These are phyloP conservation scores for Viola odorata DNA, from an alignment of 345 rosid species.

Conservation along the genomic window DNA sequence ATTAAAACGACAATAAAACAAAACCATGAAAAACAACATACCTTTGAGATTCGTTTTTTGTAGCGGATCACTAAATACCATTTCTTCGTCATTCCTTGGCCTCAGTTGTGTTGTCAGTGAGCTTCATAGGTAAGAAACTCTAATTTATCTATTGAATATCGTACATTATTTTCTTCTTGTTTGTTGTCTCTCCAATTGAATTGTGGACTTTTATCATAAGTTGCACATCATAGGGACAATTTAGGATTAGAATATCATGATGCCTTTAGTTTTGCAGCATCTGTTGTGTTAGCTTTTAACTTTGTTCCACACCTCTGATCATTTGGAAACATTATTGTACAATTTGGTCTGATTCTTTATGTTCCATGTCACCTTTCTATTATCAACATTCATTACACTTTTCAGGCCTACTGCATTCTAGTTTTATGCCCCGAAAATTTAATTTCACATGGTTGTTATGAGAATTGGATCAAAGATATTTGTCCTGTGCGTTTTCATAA, in stretches of 20 bases:
- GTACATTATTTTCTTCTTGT: neutral
- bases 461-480: neutral
- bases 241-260: neutral
- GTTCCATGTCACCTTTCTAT: neutral
- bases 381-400: neutral
- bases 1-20: too few relatives aligned
- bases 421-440: too few relatives aligned
- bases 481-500: neutral
- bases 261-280: neutral
- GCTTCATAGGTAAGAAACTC: slow-evolving; percentile 67
- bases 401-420: neutral
- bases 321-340: neutral
- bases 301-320: slow-evolving; percentile 1
- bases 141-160: neutral
- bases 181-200: neutral
- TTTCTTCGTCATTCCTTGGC: slow-evolving; percentile 78
- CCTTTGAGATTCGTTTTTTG: too few relatives aligned
- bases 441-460: too few relatives aligned
- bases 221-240: neutral
- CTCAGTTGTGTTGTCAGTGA: slow-evolving; percentile 66
- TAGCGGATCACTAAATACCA: slow-evolving; percentile 61
- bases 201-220: neutral
- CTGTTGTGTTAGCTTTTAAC: neutral
- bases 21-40: too few relatives aligned
- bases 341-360: neutral